Base-by-base conservation (phyloP, 352 stramenopile species). In the Thalassiosira mediterranea region DNA sequence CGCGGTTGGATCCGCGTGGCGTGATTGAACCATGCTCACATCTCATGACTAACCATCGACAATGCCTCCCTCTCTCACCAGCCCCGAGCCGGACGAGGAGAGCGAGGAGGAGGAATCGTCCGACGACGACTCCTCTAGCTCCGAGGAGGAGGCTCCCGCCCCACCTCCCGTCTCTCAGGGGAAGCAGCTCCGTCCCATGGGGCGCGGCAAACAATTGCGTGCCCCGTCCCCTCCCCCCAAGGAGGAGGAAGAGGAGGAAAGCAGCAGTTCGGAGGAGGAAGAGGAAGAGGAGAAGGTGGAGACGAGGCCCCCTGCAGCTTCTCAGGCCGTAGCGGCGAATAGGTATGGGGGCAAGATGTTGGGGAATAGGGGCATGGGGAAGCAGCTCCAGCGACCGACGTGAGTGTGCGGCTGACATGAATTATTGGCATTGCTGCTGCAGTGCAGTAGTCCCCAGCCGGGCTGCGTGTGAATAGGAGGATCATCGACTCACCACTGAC, bases 161-260 rank as follows among this genome's bases (percentile, higher is more conserved):
- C 64, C 61, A 13, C 37, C 40, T 15, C 40, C 47, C 21, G 52
- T 53, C 28, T 40, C 47, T 47, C 72, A 77, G 10, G 81, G 81
- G 25, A 89, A 88, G 44, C 76, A 87, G 49, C 63, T 89, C 10
- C 74, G 82, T 66, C 63, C 53, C 11, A 19, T 75, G 0, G 68
- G 70, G 28, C 31, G 68, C 4, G 85, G 85, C n/a, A 91, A 91
- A 53, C 71, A 84, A 51, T 66, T 91, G 17, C 73, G 72, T 40
- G 48, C 75, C 54, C 70, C 75, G 28, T 79, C 79, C 60, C 59
- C 78, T 46, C 8, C 10, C 53, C 34, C 76, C n/a, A 56, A 76
- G 19, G 42, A 72, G 4, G 65, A 71, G 5, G 66, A 79, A 11
- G 65, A 84, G 11, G 64, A 79, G 2, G 56, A 74, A 0, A 42